Percentiles rank a stretch among this genome's conserved stretches.
phyloP scores from a whole-genome alignment of 2,329 filamentous ascomycete species.

The Colletotrichum abscissum region DNA sequence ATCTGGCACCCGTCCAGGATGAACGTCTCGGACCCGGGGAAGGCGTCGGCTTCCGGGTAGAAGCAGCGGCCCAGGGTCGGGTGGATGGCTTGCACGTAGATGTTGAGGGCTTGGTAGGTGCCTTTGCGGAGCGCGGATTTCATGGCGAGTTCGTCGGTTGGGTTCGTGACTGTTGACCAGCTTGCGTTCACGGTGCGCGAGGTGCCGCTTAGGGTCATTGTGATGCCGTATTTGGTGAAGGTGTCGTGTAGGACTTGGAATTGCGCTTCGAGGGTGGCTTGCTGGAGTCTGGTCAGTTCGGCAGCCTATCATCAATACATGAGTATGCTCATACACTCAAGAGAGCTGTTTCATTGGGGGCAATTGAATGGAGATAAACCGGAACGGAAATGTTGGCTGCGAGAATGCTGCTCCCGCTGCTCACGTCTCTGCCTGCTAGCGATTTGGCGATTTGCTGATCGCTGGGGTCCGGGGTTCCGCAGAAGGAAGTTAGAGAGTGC shows the following conservation, averaged over 20 bases:
- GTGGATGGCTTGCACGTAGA: slow-evolving; percentile 52
- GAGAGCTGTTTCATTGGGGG: neutral
- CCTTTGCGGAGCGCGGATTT: slow-evolving; percentile 52
- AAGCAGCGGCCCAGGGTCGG: slow-evolving; percentile 53
- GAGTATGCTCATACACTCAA: neutral
- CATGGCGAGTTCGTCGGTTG: slow-evolving; percentile 48
- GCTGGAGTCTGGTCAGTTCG: slow-evolving; percentile 9
- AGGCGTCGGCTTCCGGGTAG: slow-evolving; percentile 43
- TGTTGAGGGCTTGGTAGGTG: slow-evolving; percentile 50
- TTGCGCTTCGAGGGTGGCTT: slow-evolving; percentile 39
- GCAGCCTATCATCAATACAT: too few relatives aligned
- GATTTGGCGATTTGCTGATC: neutral
- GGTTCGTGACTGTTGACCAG: slow-evolving; percentile 38
- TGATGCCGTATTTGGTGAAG: slow-evolving; percentile 42
- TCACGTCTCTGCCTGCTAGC: neutral
- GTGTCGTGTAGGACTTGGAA: slow-evolving; percentile 40
- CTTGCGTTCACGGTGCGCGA: slow-evolving; percentile 44
- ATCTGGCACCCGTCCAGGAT: slow-evolving; percentile 39
- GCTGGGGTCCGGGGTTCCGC: neutral
- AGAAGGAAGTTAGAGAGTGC: neutral
- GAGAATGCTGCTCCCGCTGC: neutral
- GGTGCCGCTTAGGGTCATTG: slow-evolving; percentile 42
- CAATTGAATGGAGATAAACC: neutral
- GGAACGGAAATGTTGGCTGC: neutral
- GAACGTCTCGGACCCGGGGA: slow-evolving; percentile 7